Percentiles rank a stretch among this genome's conserved stretches.
Evolutionary conservation across 306 rosid genomes (phyloP).

Genomic region (Citrullus mucosospermus): DNA sequence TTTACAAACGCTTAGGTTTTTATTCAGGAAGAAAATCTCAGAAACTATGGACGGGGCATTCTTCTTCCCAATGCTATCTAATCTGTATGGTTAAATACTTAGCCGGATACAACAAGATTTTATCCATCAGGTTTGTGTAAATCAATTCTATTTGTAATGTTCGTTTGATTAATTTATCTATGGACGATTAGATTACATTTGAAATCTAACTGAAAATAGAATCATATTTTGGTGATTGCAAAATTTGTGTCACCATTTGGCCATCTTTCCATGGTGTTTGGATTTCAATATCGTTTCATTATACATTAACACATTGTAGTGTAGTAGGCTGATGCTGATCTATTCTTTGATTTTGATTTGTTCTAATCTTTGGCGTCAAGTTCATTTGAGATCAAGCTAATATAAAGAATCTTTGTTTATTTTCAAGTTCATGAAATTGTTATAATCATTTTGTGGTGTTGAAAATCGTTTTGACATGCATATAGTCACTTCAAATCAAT

Average conservation of each 20-base stretch:
- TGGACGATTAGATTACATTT: background rate
- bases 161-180: background rate
- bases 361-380: background rate
- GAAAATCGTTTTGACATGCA: too few species aligned
- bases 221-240: background rate
- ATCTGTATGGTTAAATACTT: background rate
- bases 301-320: background rate
- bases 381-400: background rate
- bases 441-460: too few species aligned
- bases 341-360: background rate
- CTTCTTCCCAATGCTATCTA: background rate
- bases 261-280: background rate
- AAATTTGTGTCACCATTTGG: background rate
- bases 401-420: too few species aligned
- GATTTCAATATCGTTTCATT: background rate
- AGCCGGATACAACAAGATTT: background rate
- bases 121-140: background rate
- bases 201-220: background rate
- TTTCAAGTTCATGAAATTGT: too few species aligned
- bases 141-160: background rate
- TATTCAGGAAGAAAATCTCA: background rate
- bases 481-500: too few species aligned
- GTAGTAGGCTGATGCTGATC: background rate
- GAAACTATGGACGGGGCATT: background rate
- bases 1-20: background rate